Evolutionary conservation across 805 yeast species (phyloP), one percentile per base, ranked within the genome.

Genomic region (Wickerhamiella bombiphila): DNA sequence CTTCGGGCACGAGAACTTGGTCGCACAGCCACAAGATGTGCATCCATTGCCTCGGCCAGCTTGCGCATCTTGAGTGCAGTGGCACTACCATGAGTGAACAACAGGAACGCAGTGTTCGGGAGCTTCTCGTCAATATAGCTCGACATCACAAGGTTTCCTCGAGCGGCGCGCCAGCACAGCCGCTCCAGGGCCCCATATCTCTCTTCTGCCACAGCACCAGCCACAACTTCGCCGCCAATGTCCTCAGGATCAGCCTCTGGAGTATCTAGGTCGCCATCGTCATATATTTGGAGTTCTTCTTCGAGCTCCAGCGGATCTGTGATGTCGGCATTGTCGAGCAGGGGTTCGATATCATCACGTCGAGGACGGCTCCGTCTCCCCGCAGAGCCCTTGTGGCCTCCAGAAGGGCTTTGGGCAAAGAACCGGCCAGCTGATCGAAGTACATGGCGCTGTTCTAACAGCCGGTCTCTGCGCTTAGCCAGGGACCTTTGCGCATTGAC

Each of bases 41-140:
- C 94, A 51, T 83, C 94, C 48, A 91, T 66, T 1, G 96, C 79
- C 52, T 86, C 94, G 44, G 91, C 74, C 36, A 93, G 80, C 53
- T 78, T 77, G 49, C 69, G 72, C 38, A 86, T 77, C 53, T 86
- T 73, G 40, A 72, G 67, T 34, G 80, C 55, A 40, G 86, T 66
- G 39, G 72, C 54, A 29, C 74, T 68, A 52, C 98, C 98, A 61
- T 91, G 98, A 14, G 94, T 79, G 57, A 85, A 91, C 32, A 88
- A 77, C 40, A 91, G 70, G 54, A 91, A 86, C 33, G 85, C 78
- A 54, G 80, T 83, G 9, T 19, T 30, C 33, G 22, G 22, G 22
- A 19, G 16, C 54, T 83, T 85, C 43, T 70, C 76, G 32, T 59
- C 63, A 44, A 82, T 86, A 35, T 70, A 69, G 46, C 79, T 70